phyloP scores from a whole-genome alignment of 192 early-diverging fungal genomes.

The Umbelopsis vinacea region DNA sequence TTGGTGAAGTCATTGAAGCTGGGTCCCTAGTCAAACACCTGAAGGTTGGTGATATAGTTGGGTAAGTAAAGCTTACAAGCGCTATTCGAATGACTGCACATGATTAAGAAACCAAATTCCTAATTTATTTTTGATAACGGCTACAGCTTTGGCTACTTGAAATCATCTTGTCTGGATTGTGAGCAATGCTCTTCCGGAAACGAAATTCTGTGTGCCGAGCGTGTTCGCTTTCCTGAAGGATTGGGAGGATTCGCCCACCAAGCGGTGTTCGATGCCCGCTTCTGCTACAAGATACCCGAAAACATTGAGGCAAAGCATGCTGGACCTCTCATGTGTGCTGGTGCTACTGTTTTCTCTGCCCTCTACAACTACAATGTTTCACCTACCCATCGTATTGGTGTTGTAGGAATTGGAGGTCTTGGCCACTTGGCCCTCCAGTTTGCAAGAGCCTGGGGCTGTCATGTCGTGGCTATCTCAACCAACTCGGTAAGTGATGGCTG shows the following conservation, averaged over 20 bases:
- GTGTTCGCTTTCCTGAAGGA: slow-evolving; percentile 59
- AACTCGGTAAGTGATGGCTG: slow-evolving; percentile 7
- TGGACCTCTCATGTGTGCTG: slow-evolving; percentile 83
- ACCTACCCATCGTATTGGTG: slow-evolving; percentile 68
- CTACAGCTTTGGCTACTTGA: slow-evolving; percentile 58
- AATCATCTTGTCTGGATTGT: slow-evolving; percentile 59
- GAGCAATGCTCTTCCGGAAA: slow-evolving; percentile 50
- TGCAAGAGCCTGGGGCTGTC: slow-evolving; percentile 50
- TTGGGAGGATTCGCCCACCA: slow-evolving; percentile 69
- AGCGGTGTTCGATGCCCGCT: slow-evolving; percentile 43
- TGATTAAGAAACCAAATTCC: neutral
- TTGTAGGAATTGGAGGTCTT: slow-evolving; percentile 83
- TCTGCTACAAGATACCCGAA: slow-evolving; percentile 66
- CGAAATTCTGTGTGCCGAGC: slow-evolving; percentile 58
- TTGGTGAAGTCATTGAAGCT: slow-evolving; percentile 64
- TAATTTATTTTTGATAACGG: slow-evolving; percentile 37
- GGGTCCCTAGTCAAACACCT: slow-evolving; percentile 59
- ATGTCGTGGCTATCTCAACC: slow-evolving; percentile 57
- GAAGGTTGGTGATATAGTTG: slow-evolving; percentile 66
- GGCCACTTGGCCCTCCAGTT: slow-evolving; percentile 74
- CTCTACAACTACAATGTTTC: slow-evolving; percentile 64
- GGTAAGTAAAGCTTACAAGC: slow-evolving; percentile 27
- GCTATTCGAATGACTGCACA: neutral
- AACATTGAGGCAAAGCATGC: slow-evolving; percentile 59
- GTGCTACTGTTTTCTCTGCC: slow-evolving; percentile 75